Evolutionary conservation across 495 filamentous ascomycete species (phyloP), one percentile per base, ranked within the genome.

Genomic region (Penicillium arizonense): DNA sequence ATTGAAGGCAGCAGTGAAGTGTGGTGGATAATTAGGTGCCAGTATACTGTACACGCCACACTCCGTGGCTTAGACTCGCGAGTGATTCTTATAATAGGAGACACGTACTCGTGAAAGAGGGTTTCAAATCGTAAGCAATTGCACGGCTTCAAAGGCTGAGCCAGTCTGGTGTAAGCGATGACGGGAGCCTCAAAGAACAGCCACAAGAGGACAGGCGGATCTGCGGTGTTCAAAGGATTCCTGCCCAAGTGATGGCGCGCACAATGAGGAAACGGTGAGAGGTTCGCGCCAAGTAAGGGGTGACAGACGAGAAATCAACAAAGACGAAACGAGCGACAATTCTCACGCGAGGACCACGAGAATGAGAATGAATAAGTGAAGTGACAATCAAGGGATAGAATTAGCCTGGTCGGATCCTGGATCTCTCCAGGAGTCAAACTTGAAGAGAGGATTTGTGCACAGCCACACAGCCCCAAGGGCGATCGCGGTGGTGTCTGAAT

Each of bases 181-280:
- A 28, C 33, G 13, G 20, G 47, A 14, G 28, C 13, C 38, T 33
- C 13, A 36, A 41, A n/a, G 14, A 26, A 43, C 9, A 43, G 48
- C 38, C 48, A 50, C 48, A 50, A 34, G 39, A 50, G 36, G 21
- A 35, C 41, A 42, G 32, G 33, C 20, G 33, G 48, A 35, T 32
- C 38, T 32, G 30, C n/a, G 38, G 14, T 18, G 32, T 43, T 35
- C 8, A 50, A 50, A 47, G 3, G 13, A 24, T 42, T 24, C 7
- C 37, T 42, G 7, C 28, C 18, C 13, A 21, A 21, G 28, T 23
- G 16, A 24, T 42, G 38, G 28, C 48, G 36, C 24, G 18, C 30
- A 50, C 45, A 46, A 24, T 28, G 42, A 21, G 30, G 12, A 32
- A 24, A 42, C 16, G 37, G 39, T 43, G 20, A 50, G 30, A 33